A percentile compares a stretch with the other conserved stretches of the same genome.
phyloP scores from a whole-genome alignment of 2,329 filamentous ascomycete species.

The Pseudofabraea citricarpa region DNA sequence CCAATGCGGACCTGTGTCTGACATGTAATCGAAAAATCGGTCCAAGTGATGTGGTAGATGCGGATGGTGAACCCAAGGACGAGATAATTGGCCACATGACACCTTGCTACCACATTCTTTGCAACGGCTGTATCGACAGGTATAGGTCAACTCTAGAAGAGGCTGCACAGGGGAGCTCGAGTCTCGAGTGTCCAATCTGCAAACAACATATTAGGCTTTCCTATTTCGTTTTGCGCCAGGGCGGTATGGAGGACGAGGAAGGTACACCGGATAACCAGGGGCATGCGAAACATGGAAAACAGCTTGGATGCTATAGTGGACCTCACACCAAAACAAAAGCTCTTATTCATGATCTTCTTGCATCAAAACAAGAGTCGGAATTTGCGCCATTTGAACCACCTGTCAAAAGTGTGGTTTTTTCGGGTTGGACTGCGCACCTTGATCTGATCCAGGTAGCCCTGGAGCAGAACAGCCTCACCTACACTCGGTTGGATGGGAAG shows the following conservation, averaged over 20 bases:
- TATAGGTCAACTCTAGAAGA: constrained; percentile 50
- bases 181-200: constrained; percentile 62
- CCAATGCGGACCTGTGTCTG: constrained; percentile 69
- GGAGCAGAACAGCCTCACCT: constrained; percentile 59
- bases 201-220: constrained; percentile 55
- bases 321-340: constrained; percentile 91
- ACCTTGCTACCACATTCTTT: constrained; percentile 82
- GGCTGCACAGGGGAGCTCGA: constrained; percentile 35
- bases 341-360: constrained; percentile 68
- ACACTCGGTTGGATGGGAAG: constrained; percentile 81
- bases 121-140: constrained; percentile 62
- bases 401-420: constrained; percentile 92
- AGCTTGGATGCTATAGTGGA: constrained; percentile 66
- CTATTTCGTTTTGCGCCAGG: constrained; percentile 62
- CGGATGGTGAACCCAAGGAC: constrained; percentile 50
- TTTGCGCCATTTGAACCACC: constrained; percentile 55
- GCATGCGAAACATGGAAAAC: constrained; percentile 48
- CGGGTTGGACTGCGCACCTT: constrained; percentile 91
- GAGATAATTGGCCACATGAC: constrained; percentile 75
- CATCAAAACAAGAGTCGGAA: constrained; percentile 58
- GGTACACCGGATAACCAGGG: constrained; percentile 20
- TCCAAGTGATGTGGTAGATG: constrained; percentile 49
- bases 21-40: constrained; percentile 64
- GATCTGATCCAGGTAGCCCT: constrained; percentile 87
- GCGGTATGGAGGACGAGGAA: constrained; percentile 25